Base-by-base conservation (phyloP, 805 yeast genomes). In the Candida xiaguanensis region DNA sequence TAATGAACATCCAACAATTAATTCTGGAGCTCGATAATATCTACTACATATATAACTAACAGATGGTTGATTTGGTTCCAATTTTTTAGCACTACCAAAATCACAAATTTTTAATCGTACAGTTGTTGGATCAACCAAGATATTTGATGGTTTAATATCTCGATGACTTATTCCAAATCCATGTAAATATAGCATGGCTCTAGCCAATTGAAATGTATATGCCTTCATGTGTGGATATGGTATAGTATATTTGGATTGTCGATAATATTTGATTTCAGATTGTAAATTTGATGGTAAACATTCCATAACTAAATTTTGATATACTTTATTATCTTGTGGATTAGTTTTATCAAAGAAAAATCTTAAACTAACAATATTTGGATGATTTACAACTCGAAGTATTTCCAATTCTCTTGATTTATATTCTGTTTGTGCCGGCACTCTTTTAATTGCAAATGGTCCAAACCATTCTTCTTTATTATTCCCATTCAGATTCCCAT, bases 21-120 rank as follows among this genome's bases (percentile, higher is more conserved):
- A 74, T 61, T 93, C 99, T 0, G 99, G 99, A 1, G 98, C 95
- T 51, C 97, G 77, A 63, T 90, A 90, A 61, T 89, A 93, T 53
- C 99, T 79, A 17, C 96, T 88, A 62, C 97, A 95, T 42, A 93
- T 93, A 58, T 93, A 93, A 37, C 96, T 84, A 46, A 90, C 96
- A 1, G 95, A 82, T n/a, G 93, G 86, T 58, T 85, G 90, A 46
- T 78, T 77, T 29, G 77, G 77, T 56, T 84, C 91, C 47, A 85
- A 69, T 57, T 80, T 79, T 59, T 85, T 85, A 5, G 95, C 95
- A 30, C 86, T 78, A 16, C 95, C 95, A 61, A 85, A 85, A 62
- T 85, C 95, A 61, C 95, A 85, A 37, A 85, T 81, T 57, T 85
- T 85, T 45, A 85, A 67, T 5, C 74, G 62, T 29, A 86, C 81